Evolutionary conservation across 2,329 filamentous ascomycete genomes (phyloP), one percentile per base, ranked within the genome.

Genomic region (Dendryphion nanum): DNA sequence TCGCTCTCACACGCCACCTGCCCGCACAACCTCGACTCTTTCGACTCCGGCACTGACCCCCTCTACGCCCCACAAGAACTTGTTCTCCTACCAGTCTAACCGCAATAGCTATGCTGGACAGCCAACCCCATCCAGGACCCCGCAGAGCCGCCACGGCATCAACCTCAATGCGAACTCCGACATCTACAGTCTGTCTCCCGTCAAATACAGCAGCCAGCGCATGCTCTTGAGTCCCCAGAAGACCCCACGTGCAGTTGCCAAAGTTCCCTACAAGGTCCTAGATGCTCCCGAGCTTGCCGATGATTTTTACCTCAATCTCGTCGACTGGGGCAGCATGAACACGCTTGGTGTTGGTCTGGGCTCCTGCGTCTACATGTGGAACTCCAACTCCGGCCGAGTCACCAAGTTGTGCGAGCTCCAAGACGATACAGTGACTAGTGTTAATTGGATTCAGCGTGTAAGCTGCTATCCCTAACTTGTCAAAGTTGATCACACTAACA

Each of bases 361-460:
- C 14, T 88, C 86, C 14, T 94, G 88, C 51, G 93, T 98, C 5
- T 98, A 97, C 61, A 93, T 97, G 82, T 98, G 93, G 93, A 95
- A 96, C 63, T 93, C 90, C 4, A 82, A 89, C 51, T 86, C 86
- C 6, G 93, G 91, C 46, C 81, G 86, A 48, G 93, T 98, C 2
- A 95, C 89, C 44, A 95, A 94, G 67, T 77, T 98, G 7, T 97
- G 93, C 67, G 91, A 94, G 31, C 73, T 97, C 10, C 83, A 87
- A 48, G 90, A 95, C 55, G 93, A 98, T 61, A 90, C 84, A 0
- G 91, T 98, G 1, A 98, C 93, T 3, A 96, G 90, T 54, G 93
- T 98, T 8, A 94, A 86, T 40, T 98, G 93, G 93, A 98, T 98
- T 53, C 93, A 98, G 68, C 83, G 93, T 44, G 75, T 78, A 66